Conservation (phyloP, 371 early-diverging fungal genomes). For the Smittium culicis region DNA sequence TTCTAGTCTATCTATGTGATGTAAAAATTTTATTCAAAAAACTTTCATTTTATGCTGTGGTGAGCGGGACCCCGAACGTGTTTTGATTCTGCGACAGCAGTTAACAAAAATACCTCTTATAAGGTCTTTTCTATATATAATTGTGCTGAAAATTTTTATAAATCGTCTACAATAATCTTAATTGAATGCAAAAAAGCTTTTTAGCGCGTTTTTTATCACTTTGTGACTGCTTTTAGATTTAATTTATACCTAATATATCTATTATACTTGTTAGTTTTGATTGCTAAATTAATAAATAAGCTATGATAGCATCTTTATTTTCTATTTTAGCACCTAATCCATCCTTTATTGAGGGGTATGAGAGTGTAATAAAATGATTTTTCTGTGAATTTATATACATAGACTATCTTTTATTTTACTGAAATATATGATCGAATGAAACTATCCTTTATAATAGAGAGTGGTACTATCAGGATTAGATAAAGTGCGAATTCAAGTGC, state of each 20-base stretch:
- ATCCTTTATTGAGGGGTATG: not conserved
- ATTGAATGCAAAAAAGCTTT: not conserved
- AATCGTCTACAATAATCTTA: not conserved
- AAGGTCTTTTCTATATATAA: not conserved
- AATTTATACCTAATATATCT: not conserved
- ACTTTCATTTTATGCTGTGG: not conserved
- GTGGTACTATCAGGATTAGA: not conserved
- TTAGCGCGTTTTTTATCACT: not conserved
- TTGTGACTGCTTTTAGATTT: not conserved
- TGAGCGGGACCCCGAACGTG: not conserved
- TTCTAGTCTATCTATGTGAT: not conserved
- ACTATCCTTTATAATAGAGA: not conserved
- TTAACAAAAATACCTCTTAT: not conserved
- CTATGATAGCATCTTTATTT: not conserved
- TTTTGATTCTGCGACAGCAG: not conserved
- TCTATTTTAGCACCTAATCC: not conserved
- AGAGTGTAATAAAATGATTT: not conserved
- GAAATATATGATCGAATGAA: not conserved
- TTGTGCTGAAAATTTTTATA: not conserved
- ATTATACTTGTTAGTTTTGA: not conserved
- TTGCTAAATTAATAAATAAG: not conserved
- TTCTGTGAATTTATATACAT: not conserved
- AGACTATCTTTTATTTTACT: not conserved
- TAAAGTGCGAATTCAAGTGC: not conserved
- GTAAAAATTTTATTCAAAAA: not conserved